Evolutionary conservation across 148 eudicot genomes (phyloP).

Genomic region (Salicornia ramosissima): DNA sequence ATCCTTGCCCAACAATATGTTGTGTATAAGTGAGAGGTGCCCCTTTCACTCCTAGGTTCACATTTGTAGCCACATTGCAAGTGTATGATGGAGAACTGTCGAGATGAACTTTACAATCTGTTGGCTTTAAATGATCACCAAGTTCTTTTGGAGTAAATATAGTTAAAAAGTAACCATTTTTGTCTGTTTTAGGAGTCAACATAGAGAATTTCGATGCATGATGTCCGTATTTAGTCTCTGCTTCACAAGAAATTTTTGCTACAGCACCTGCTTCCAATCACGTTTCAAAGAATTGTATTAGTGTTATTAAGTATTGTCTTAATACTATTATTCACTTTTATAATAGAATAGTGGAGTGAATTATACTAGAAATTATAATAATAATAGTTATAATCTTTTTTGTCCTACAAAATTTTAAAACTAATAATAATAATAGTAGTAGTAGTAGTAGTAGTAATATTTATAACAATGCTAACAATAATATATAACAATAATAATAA

Average conservation of each 20-base stretch:
- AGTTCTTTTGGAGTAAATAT: slow-evolving; percentile 30
- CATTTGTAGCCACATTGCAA: slow-evolving; percentile 23
- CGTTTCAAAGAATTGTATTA: neutral
- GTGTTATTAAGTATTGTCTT: too few species aligned
- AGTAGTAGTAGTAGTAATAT: too few species aligned
- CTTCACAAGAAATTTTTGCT: slow-evolving; percentile 22
- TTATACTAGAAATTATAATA: too few species aligned
- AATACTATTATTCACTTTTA: too few species aligned
- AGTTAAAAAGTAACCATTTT: slow-evolving; percentile 31
- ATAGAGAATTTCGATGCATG: slow-evolving; percentile 16
- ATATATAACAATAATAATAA: too few species aligned
- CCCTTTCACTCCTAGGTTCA: slow-evolving; percentile 3
- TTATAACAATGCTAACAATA: too few species aligned
- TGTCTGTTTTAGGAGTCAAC: slow-evolving; percentile 27
- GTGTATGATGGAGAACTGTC: slow-evolving; percentile 28
- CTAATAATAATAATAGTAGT: too few species aligned
- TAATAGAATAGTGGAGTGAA: too few species aligned
- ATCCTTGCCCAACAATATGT: neutral
- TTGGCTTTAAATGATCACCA: slow-evolving; percentile 21
- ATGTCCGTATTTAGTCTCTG: slow-evolving; percentile 14
- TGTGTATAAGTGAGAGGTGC: slow-evolving; percentile 9
- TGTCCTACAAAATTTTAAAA: too few species aligned
- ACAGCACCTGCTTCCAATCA: slow-evolving; percentile 18
- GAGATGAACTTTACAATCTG: slow-evolving; percentile 24
- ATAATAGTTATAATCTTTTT: too few species aligned